Conservation (phyloP, 768 basidiomycete genomes). For the Thelephora ganbajun region DNA sequence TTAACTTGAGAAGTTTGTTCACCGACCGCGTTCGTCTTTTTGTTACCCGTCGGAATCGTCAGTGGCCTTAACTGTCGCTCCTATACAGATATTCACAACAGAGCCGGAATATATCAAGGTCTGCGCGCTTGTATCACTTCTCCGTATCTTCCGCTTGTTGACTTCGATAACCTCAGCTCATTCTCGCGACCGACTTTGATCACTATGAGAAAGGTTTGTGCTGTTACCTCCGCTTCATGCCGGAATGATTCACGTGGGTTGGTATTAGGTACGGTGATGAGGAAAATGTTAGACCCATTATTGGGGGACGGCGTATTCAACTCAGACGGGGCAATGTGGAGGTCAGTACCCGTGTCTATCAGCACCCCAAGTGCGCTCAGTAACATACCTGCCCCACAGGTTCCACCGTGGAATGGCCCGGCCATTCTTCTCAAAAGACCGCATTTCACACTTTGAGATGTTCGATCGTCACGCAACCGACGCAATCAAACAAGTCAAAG, state of each 20-base stretch:
- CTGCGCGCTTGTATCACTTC: neutral
- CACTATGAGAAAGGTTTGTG: neutral
- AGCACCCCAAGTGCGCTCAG: neutral
- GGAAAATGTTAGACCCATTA: neutral
- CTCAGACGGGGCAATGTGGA: constrained; percentile 28
- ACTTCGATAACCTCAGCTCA: neutral
- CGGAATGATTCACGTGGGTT: no score
- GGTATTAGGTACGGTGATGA: neutral
- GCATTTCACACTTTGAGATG: constrained; percentile 26
- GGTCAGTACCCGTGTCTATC: constrained; percentile 13
- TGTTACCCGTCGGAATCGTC: no score
- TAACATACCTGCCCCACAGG: constrained; percentile 10
- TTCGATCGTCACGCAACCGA: constrained; percentile 22
- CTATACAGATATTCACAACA: neutral
- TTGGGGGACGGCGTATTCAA: constrained; percentile 26
- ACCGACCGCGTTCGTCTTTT: no score
- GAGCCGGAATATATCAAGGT: neutral
- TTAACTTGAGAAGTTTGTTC: no score
- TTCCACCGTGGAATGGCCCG: constrained; percentile 29
- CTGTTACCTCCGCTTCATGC: no score
- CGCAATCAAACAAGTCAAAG: constrained; percentile 20
- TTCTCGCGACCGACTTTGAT: neutral
- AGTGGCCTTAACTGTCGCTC: no score
- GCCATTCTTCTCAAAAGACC: constrained; percentile 26
- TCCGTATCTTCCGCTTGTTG: neutral